These are phyloP conservation scores for Chamaecyparis obtusa DNA, from an alignment of 75 land plant genomes.

Conservation along the genomic window DNA sequence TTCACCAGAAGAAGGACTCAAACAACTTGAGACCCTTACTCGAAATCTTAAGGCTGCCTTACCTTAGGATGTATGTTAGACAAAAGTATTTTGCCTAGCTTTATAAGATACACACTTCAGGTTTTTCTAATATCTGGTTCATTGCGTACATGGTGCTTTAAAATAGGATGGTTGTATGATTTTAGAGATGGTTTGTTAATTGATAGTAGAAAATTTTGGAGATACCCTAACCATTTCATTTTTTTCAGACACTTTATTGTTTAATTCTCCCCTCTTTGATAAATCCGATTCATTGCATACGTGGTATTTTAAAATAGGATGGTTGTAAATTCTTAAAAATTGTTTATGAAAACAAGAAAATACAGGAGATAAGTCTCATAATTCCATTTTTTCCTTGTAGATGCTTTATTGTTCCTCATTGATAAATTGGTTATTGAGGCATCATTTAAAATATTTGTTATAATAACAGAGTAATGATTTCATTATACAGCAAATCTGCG, in stretches of 20 bases:
- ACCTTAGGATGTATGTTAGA: conserved; percentile 10
- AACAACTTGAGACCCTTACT: conserved; percentile 37
- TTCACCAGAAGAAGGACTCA: conserved; percentile 70
- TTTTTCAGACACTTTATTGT: not conserved
- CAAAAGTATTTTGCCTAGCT: not conserved
- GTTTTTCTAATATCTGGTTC: not conserved
- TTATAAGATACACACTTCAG: not conserved
- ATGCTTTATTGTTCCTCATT: not conserved
- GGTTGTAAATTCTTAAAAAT: too few relatives aligned
- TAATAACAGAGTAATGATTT: not conserved
- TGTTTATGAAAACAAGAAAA: too few relatives aligned
- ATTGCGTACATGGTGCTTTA: not conserved
- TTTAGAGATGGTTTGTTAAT: not conserved
- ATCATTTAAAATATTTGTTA: not conserved
- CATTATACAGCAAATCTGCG: not conserved
- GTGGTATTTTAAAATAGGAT: too few relatives aligned
- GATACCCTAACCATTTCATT: not conserved
- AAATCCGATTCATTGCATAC: not conserved
- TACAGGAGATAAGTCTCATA: too few relatives aligned
- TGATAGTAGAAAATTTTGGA: not conserved
- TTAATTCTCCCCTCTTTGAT: not conserved
- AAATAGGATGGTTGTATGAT: not conserved
- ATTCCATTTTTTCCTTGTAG: not conserved
- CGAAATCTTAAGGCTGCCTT: conserved; percentile 50
- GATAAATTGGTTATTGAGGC: not conserved